phyloP scores from a whole-genome alignment of 257 asterid genomes.

The Plantago elongata region DNA sequence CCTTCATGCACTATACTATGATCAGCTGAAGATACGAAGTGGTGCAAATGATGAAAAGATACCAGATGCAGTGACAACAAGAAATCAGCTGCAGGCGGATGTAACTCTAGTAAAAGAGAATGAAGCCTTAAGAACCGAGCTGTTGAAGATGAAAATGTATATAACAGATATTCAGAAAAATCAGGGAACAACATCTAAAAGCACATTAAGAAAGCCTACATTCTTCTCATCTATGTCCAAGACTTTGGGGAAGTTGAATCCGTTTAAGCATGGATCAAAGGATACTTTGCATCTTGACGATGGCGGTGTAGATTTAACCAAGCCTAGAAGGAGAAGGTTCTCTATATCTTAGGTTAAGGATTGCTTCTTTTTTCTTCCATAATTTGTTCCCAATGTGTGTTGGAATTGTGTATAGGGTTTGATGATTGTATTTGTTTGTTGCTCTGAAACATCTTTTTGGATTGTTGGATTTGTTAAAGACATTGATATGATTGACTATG shows the following conservation, averaged over 20 bases:
- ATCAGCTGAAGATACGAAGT: conserved; percentile 73
- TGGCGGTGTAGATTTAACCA: conserved; percentile 48
- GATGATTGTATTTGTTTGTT: conserved; percentile 19
- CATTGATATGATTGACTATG: no score
- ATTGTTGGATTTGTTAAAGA: no score
- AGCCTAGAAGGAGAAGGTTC: conserved; percentile 94
- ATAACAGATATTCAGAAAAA: conserved; percentile 54
- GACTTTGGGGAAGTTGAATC: conserved; percentile 73
- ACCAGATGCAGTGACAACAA: conserved; percentile 47
- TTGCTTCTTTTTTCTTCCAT: not conserved
- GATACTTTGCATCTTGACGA: conserved; percentile 67
- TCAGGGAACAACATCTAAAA: conserved; percentile 41
- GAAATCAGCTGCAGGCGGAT: conserved; percentile 67
- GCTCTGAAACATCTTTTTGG: no score
- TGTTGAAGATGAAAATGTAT: conserved; percentile 84
- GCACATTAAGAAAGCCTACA: conserved; percentile 31
- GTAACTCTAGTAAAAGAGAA: conserved; percentile 68
- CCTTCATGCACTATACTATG: conserved; percentile 86
- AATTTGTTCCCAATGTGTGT: conserved; percentile 17
- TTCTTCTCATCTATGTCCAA: conserved; percentile 85
- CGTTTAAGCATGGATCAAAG: conserved; percentile 83
- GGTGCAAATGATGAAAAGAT: conserved; percentile 42
- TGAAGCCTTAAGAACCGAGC: conserved; percentile 69
- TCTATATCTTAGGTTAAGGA: conserved; percentile 54
- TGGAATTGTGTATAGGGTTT: conserved; percentile 34